These are phyloP conservation scores for Komagataella pseudopastoris DNA, from an alignment of 805 yeast genomes.

Conservation along the genomic window DNA sequence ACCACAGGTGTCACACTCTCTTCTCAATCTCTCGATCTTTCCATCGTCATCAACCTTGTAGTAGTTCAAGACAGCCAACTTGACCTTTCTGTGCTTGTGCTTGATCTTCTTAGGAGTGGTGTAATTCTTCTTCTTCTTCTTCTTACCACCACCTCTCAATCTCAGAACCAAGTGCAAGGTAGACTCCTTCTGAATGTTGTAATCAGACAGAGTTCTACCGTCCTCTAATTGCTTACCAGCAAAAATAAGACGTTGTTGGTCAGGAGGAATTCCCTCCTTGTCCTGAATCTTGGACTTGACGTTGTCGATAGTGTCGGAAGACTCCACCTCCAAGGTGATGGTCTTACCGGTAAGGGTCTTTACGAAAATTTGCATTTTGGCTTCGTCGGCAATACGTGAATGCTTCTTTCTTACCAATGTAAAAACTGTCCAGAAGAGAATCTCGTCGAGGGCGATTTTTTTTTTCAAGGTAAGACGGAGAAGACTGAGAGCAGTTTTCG, in stretches of 20 bases:
- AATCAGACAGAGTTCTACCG: conserved; percentile 97
- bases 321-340: conserved; percentile 97
- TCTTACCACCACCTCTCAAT: conserved; percentile 98
- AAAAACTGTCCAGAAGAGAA: neutral
- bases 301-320: conserved; percentile 97
- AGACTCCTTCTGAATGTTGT: conserved; percentile 99
- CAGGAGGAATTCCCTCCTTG: conserved; percentile 99
- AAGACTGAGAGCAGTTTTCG: neutral
- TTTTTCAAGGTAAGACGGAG: neutral
- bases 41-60: conserved; percentile 99
- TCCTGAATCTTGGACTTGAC: conserved; percentile 98
- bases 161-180: conserved; percentile 92
- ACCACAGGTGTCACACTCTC: conserved; percentile 96
- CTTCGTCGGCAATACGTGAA: conserved; percentile 18
- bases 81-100: conserved; percentile 99
- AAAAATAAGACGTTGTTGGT: conserved; percentile 98
- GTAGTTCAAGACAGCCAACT: conserved; percentile 98
- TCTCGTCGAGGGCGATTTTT: neutral
- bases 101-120: conserved; percentile 99
- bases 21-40: conserved; percentile 95
- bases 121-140: conserved; percentile 99
- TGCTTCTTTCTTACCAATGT: conserved; percentile 24
- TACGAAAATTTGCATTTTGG: conserved; percentile 57
- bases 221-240: conserved; percentile 99
- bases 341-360: conserved; percentile 85